Conservation (phyloP, 1,284 basidiomycete species). For the Leccinum proliferum region DNA sequence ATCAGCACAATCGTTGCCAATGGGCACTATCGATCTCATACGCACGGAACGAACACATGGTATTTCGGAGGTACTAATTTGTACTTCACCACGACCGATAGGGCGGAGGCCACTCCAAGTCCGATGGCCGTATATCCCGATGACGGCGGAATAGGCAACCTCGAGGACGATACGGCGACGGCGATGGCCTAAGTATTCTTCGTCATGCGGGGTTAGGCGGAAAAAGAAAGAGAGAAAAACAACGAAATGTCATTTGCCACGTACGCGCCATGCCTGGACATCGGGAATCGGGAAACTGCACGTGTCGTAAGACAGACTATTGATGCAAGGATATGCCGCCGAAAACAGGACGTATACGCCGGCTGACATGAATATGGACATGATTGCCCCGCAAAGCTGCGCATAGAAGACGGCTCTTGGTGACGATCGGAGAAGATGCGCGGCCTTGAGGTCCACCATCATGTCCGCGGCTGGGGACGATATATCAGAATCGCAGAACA, state of each 20-base stretch:
- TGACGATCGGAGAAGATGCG: slow-evolving; percentile 63
- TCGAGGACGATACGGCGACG: slow-evolving; percentile 2
- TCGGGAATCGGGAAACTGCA: slow-evolving; percentile 21
- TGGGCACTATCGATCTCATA: not conserved
- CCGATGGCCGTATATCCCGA: slow-evolving; percentile 5
- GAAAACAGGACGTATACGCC: slow-evolving; percentile 35
- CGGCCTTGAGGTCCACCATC: slow-evolving; percentile 68
- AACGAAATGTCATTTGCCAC: slow-evolving; percentile 8
- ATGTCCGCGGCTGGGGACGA: slow-evolving; percentile 45
- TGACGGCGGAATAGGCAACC: slow-evolving; percentile 3
- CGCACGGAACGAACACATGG: slow-evolving; percentile 8
- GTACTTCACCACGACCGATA: slow-evolving; percentile 7
- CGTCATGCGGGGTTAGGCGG: not conserved
- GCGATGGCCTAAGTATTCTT: not conserved
- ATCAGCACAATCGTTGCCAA: not conserved
- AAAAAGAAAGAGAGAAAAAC: not conserved
- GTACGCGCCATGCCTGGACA: slow-evolving; percentile 25
- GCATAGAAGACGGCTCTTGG: slow-evolving; percentile 66
- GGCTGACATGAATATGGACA: slow-evolving; percentile 6
- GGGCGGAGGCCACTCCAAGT: slow-evolving; percentile 1
- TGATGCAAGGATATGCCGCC: slow-evolving; percentile 62
- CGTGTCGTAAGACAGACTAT: slow-evolving; percentile 27
- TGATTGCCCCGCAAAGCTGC: slow-evolving; percentile 33
- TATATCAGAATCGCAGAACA: not conserved
- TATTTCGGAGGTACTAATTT: slow-evolving; percentile 4